Percentiles rank a stretch among this genome's conserved stretches.
Evolutionary conservation across 768 basidiomycete species (phyloP).

Genomic region (Hypsizygus marmoreus): DNA sequence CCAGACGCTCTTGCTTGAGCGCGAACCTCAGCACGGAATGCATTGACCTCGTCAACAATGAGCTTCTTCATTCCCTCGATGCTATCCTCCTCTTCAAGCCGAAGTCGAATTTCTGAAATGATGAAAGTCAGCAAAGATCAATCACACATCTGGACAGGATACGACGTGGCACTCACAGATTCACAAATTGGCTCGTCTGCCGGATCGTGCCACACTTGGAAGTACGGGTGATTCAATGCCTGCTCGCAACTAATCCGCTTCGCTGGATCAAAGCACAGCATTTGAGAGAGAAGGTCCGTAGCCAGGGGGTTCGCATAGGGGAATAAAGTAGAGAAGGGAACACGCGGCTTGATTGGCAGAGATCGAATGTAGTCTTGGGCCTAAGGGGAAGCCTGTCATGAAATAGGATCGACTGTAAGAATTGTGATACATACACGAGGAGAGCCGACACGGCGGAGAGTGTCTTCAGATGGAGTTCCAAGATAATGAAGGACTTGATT

Average conservation of each 20-base stretch:
- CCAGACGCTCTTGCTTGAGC: constrained; percentile 74
- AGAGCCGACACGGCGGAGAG: constrained; percentile 92
- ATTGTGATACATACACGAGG: constrained; percentile 65
- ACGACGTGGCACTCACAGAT: constrained; percentile 44
- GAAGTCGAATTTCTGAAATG: constrained; percentile 91
- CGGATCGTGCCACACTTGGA: constrained; percentile 97
- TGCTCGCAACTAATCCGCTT: constrained; percentile 96
- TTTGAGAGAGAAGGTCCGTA: constrained; percentile 87
- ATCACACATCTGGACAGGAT: neutral
- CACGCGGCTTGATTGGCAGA: constrained; percentile 93
- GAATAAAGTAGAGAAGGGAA: constrained; percentile 89
- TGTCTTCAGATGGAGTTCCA: constrained; percentile 97
- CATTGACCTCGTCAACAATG: constrained; percentile 90
- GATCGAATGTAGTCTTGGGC: constrained; percentile 99
- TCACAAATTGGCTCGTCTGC: constrained; percentile 90
- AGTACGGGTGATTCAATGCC: constrained; percentile 92
- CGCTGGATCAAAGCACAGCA: constrained; percentile 95
- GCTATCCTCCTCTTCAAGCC: constrained; percentile 91
- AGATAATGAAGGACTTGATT: constrained; percentile 98
- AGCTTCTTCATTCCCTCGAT: constrained; percentile 97
- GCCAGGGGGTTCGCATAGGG: constrained; percentile 93
- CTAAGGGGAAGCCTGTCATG: constrained; percentile 37
- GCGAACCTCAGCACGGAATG: constrained; percentile 89
- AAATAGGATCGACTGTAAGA: neutral
- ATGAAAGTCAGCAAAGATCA: neutral